A percentile compares a stretch with the other conserved stretches of the same genome.
Conservation (phyloP, 2,329 filamentous ascomycete species). For the Penicillium vulpinum region DNA sequence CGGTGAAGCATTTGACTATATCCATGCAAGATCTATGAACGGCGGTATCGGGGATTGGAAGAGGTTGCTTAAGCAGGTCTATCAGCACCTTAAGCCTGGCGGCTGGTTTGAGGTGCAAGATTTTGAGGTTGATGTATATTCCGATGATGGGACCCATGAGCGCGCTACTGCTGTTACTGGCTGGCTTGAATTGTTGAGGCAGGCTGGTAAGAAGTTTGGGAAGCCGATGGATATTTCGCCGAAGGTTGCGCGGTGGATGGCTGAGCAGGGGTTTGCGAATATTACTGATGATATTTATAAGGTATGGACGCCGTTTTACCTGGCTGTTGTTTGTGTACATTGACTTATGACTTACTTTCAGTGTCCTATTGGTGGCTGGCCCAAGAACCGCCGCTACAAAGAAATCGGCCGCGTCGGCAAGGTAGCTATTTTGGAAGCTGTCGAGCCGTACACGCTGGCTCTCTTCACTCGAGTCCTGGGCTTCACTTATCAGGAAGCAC, state of each 20-base stretch:
- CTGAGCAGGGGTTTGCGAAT: slow-evolving; percentile 34
- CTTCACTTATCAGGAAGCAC: slow-evolving; percentile 33
- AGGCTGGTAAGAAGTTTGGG: slow-evolving; percentile 35
- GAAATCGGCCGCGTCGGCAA: slow-evolving; percentile 38
- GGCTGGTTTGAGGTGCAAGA: slow-evolving; percentile 42
- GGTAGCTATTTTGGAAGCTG: slow-evolving; percentile 30
- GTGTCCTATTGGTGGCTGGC: slow-evolving; percentile 38
- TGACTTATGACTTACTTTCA: slow-evolving; percentile 19
- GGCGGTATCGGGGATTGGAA: slow-evolving; percentile 41
- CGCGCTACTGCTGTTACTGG: slow-evolving; percentile 26
- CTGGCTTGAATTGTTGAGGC: slow-evolving; percentile 33
- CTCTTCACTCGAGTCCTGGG: slow-evolving; percentile 42
- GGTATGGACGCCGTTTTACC: slow-evolving; percentile 17
- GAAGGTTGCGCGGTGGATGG: slow-evolving; percentile 28
- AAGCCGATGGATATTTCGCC: slow-evolving; percentile 39
- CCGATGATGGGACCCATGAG: slow-evolving; percentile 36
- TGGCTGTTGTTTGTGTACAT: background rate
- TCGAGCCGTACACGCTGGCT: slow-evolving; percentile 42
- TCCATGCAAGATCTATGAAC: slow-evolving; percentile 39
- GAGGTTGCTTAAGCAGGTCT: slow-evolving; percentile 32
- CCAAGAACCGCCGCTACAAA: slow-evolving; percentile 35
- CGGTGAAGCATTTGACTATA: slow-evolving; percentile 41
- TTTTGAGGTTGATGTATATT: slow-evolving; percentile 29
- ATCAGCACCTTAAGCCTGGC: slow-evolving; percentile 34
- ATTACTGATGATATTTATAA: slow-evolving; percentile 39